phyloP scores from a whole-genome alignment of 257 asterid genomes.

The Nicotiana benthamiana region DNA sequence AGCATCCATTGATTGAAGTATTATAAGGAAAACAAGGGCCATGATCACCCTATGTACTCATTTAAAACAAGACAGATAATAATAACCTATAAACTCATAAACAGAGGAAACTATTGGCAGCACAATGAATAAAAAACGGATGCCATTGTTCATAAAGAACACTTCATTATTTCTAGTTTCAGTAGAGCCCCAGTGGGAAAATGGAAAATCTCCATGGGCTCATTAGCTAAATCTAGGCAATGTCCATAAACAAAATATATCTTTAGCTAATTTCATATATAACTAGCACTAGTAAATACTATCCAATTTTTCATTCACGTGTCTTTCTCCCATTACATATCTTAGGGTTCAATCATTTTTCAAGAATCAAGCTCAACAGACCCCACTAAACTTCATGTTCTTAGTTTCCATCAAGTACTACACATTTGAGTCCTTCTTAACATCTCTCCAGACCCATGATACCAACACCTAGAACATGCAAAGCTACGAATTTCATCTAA shows the following conservation, averaged over 20 bases:
- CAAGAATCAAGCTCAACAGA: not conserved
- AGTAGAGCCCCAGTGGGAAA: not conserved
- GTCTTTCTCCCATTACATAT: not conserved
- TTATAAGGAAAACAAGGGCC: not conserved
- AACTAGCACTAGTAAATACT: not conserved
- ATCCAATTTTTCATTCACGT: not conserved
- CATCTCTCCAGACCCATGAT: not conserved
- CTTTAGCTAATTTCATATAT: not conserved
- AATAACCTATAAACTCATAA: not conserved
- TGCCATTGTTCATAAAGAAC: not conserved
- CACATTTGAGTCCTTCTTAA: not conserved
- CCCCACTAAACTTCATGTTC: not conserved
- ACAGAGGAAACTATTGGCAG: not conserved
- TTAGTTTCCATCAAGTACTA: not conserved
- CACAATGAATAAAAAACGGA: not conserved
- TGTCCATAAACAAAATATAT: not conserved
- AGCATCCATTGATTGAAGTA: not conserved
- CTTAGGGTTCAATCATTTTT: not conserved
- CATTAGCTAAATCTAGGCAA: not conserved
- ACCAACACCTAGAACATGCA: slow-evolving; percentile 4
- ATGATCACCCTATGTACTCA: not conserved
- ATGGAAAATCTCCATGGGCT: not conserved
- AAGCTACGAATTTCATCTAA: not conserved
- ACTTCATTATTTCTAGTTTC: not conserved
- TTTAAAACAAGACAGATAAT: not conserved